Evolutionary conservation across 345 rosid genomes (phyloP), one percentile per base, ranked within the genome.

Genomic region (Dipteronia sinensis): DNA sequence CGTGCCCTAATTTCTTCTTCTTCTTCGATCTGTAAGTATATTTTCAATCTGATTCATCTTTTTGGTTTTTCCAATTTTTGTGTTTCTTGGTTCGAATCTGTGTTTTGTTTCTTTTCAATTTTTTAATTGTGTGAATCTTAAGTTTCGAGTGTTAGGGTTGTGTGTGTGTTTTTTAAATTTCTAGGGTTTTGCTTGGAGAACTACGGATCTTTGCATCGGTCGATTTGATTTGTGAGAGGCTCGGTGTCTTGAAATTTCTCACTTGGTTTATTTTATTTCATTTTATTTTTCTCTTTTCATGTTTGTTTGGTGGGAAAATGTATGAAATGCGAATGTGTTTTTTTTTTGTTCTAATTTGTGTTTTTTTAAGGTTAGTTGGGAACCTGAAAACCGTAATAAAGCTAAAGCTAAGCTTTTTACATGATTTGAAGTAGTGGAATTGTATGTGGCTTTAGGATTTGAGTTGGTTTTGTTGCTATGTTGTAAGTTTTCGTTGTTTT

Each of bases 21-120:
- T 34, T 72, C 73, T 74, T 76, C 79, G 89, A 86, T 86, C 89
- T 86, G 89, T 86, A 77, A 80, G 85, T 84, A 8, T 38, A 17
- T 11, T 72, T 71, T 17, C 55, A 58, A 73, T 40, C 20, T 49
- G 71, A 65, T 74, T 65, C 77, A 47, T n/a, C 62, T 64, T 6
- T 7, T 55, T 27, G 2, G n/a, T 76, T 74, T 38, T 67, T 17
- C 11, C 20, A 20, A 10, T 67, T 47, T 27, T 64, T 22, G 27
- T 10, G 10, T 63, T 23, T 74, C 53, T 74, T 9, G 42, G 40
- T 64, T 65, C 31, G 42, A 68, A 69, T 78, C 77, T 74, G n/a
- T 25, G 70, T 22, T 5, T 7, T 73, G 1, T 7, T 15, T 40
- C 12, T 44, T 6, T 17, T 49, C 38, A 56, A 22, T 79, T 75